These are phyloP conservation scores for Typha latifolia DNA, from an alignment of 176 grass and related monocot genomes.

Conservation along the genomic window DNA sequence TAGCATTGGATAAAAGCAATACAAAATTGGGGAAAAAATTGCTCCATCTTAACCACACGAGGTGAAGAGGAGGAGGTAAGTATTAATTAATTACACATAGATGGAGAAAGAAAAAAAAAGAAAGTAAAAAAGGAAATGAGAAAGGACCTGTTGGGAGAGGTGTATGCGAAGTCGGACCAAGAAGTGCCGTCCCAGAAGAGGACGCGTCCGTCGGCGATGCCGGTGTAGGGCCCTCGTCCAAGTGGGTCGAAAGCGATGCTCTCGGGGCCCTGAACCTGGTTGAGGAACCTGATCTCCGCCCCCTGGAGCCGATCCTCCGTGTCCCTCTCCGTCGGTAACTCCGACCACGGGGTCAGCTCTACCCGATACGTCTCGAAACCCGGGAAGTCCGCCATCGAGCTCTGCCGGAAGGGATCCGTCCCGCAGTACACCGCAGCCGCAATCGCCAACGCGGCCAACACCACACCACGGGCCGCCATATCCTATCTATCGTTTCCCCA, in stretches of 20 bases:
- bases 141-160: conserved; percentile 58
- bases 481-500: not conserved
- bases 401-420: conserved; percentile 58
- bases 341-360: conserved; percentile 32
- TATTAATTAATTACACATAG: not conserved
- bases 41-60: no score
- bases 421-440: conserved; percentile 57
- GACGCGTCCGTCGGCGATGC: conserved; percentile 81
- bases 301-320: conserved; percentile 41
- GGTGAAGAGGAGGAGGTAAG: not conserved
- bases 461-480: conserved; percentile 28
- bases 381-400: conserved; percentile 77
- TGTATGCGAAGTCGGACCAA: conserved; percentile 67
- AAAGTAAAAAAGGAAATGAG: not conserved
- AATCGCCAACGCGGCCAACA: conserved; percentile 22
- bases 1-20: no score
- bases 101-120: not conserved
- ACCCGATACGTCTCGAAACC: conserved; percentile 62
- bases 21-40: no score
- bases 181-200: conserved; percentile 62
- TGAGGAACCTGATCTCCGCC: conserved; percentile 61
- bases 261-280: conserved; percentile 89
- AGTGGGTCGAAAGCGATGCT: conserved; percentile 82
- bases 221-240: conserved; percentile 79
- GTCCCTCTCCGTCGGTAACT: conserved; percentile 50